Percentiles rank a stretch among this genome's conserved stretches.
phyloP scores from a whole-genome alignment of 352 stramenopile genomes.

The Pythium aphanidermatum region DNA sequence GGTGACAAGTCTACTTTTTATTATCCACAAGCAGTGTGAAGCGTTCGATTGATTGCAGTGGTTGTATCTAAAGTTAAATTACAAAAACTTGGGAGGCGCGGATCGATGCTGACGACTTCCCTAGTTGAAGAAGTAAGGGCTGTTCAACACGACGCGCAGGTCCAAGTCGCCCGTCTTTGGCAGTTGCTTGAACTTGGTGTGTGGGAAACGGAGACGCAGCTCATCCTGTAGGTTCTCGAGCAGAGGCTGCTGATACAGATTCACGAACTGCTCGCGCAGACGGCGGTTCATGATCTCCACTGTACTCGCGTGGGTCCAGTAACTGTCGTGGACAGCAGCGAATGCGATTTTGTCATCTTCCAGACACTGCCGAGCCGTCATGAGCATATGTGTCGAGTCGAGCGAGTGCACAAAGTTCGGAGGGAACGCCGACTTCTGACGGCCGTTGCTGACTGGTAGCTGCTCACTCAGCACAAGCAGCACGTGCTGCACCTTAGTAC shows the following conservation, averaged over 20 bases:
- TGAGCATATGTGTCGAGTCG: slow-evolving; percentile 99
- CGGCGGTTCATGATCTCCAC: slow-evolving; percentile 96
- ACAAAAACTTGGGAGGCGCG: slow-evolving; percentile 9
- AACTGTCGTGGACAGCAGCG: slow-evolving; percentile 98
- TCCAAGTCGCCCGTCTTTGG: slow-evolving; percentile 92
- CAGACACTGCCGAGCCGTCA: slow-evolving; percentile 95
- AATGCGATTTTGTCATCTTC: slow-evolving; percentile 91
- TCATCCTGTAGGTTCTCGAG: slow-evolving; percentile 92
- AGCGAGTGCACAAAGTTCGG: slow-evolving; percentile 99
- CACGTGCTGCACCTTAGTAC: slow-evolving; percentile 85
- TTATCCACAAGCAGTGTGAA: no score
- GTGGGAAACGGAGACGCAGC: slow-evolving; percentile 94
- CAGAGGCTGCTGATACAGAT: slow-evolving; percentile 97
- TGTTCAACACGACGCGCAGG: slow-evolving; percentile 92
- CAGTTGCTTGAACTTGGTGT: slow-evolving; percentile 92
- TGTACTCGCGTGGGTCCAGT: slow-evolving; percentile 96
- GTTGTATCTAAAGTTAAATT: slow-evolving; percentile 15
- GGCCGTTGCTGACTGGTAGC: slow-evolving; percentile 51
- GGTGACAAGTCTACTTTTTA: not conserved
- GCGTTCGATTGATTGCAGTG: no score
- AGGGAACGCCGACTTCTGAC: slow-evolving; percentile 96
- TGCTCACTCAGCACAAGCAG: slow-evolving; percentile 77
- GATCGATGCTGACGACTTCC: not conserved
- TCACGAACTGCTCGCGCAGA: slow-evolving; percentile 92
- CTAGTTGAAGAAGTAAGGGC: slow-evolving; percentile 99